Conservation (phyloP, 108 stramenopile genomes). For the Skeletonema menzelii region DNA sequence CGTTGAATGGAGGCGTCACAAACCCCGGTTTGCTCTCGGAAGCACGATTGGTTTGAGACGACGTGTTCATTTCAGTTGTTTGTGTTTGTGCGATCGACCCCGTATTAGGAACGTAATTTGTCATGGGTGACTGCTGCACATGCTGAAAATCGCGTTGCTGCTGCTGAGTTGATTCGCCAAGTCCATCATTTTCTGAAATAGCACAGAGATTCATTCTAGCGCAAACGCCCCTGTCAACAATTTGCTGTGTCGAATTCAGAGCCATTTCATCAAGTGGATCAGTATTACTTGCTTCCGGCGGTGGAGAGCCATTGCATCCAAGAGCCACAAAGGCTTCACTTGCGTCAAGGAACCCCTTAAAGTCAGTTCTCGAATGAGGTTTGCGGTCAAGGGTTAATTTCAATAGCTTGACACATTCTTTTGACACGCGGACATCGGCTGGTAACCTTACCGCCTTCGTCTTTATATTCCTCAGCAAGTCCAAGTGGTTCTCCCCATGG, state of each 20-base stretch:
- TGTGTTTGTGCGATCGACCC: constrained; percentile 19
- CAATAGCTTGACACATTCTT: constrained; percentile 79
- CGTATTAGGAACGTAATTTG: constrained; percentile 53
- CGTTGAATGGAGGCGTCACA: constrained; percentile 45
- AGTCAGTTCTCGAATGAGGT: constrained; percentile 74
- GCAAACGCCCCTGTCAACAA: constrained; percentile 25
- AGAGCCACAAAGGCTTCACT: constrained; percentile 77
- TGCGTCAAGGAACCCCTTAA: constrained; percentile 80
- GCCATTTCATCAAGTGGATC: neutral
- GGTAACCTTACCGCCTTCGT: constrained; percentile 83
- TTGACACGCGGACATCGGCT: constrained; percentile 75
- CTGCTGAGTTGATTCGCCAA: constrained; percentile 24
- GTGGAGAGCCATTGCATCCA: constrained; percentile 68
- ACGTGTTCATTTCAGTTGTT: constrained; percentile 7
- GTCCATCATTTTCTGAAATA: constrained; percentile 74
- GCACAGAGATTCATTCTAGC: constrained; percentile 64
- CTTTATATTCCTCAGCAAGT: constrained; percentile 86
- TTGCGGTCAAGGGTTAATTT: constrained; percentile 79
- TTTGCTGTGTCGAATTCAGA: constrained; percentile 13
- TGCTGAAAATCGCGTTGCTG: constrained; percentile 5
- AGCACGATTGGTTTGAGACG: constrained; percentile 17
- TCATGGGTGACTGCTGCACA: constrained; percentile 36
- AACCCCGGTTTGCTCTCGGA: constrained; percentile 31
- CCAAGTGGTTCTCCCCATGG: constrained; percentile 91
- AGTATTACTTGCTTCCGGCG: constrained; percentile 6